These are phyloP conservation scores for Ophioceras dolichostomum DNA, from an alignment of 2,329 filamentous ascomycete species.

Conservation along the genomic window DNA sequence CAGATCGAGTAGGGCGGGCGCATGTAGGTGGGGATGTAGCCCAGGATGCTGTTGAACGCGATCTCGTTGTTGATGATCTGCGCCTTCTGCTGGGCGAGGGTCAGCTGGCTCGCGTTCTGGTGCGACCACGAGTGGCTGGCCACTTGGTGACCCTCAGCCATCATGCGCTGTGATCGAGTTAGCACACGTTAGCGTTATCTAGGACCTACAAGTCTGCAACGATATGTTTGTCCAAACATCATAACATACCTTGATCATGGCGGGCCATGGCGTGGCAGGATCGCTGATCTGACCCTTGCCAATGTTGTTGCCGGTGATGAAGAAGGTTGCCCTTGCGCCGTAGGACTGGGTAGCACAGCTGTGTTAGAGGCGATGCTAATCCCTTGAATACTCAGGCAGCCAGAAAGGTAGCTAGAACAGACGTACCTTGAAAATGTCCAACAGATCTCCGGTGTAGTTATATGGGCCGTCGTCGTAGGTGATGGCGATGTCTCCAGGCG, in stretches of 20 bases:
- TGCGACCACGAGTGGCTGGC: conserved; percentile 36
- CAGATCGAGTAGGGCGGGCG: conserved; percentile 30
- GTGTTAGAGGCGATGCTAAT: too few relatives aligned
- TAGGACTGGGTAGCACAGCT: too few relatives aligned
- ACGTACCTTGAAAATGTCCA: conserved; percentile 40
- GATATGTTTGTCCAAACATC: not conserved
- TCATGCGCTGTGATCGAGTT: conserved; percentile 24
- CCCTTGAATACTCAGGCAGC: too few relatives aligned
- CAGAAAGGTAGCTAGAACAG: too few relatives aligned
- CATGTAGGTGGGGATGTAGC: conserved; percentile 34
- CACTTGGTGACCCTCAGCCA: conserved; percentile 31
- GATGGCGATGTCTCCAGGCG: conserved; percentile 48
- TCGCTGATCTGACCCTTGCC: conserved; percentile 44
- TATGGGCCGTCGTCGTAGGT: conserved; percentile 59
- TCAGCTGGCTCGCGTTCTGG: conserved; percentile 23
- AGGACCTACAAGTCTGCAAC: too few relatives aligned
- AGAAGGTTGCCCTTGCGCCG: conserved; percentile 55
- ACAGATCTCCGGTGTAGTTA: conserved; percentile 45
- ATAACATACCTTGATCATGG: conserved; percentile 25
- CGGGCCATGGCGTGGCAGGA: conserved; percentile 28
- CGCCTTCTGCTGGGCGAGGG: conserved; percentile 16
- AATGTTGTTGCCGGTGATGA: conserved; percentile 46
- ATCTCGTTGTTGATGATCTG: conserved; percentile 33
- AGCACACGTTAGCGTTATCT: conserved; percentile 2
- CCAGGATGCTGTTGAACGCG: conserved; percentile 27